Conservation (phyloP, 2,329 filamentous ascomycete species). For the Clarireedia paspali region DNA sequence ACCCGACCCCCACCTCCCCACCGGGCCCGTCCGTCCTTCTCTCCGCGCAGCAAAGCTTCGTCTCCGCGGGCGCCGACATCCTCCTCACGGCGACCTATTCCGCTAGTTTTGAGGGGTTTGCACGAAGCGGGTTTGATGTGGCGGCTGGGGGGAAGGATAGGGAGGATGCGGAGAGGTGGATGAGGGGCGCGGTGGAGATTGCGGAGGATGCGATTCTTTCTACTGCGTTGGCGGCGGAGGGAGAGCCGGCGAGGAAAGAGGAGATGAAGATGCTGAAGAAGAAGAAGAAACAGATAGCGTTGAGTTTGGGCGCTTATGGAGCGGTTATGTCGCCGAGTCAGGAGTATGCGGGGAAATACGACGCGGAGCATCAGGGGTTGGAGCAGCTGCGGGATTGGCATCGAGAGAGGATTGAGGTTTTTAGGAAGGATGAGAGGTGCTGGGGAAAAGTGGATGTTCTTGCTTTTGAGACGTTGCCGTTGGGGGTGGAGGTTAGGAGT, state of each 20-base stretch:
- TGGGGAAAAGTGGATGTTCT: constrained; percentile 40
- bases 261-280: constrained; percentile 16
- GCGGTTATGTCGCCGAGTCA: constrained; percentile 58
- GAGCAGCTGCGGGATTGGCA: constrained; percentile 49
- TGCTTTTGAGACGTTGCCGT: constrained; percentile 59
- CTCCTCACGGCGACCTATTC: constrained; percentile 64
- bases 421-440: constrained; percentile 26
- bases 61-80: constrained; percentile 50
- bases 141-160: background rate
- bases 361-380: constrained; percentile 37
- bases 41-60: constrained; percentile 23
- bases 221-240: background rate
- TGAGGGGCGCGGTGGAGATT: constrained; percentile 33
- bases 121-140: constrained; percentile 1
- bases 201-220: constrained; percentile 29
- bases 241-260: constrained; percentile 22
- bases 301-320: constrained; percentile 60
- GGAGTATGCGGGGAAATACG: constrained; percentile 58
- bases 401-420: constrained; percentile 43
- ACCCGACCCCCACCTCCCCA: constrained; percentile 29
- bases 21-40: background rate
- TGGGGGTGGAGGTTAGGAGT: constrained; percentile 53
- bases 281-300: constrained; percentile 34
- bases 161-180: constrained; percentile 37
- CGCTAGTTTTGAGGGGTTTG: constrained; percentile 49